phyloP scores from a whole-genome alignment of 257 asterid genomes.

The Salvia miltiorrhiza region DNA sequence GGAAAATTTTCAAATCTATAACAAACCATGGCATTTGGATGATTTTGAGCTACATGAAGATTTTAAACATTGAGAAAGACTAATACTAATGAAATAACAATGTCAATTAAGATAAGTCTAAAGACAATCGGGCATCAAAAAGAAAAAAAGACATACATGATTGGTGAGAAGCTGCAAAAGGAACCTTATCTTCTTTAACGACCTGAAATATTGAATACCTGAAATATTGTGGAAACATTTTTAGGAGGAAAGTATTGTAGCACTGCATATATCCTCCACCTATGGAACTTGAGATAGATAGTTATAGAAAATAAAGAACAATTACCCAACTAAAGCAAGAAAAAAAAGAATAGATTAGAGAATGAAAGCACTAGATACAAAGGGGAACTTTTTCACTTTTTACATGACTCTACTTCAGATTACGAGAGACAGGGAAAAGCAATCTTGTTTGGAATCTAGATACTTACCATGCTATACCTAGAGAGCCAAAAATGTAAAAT shows the following conservation, averaged over 20 bases:
- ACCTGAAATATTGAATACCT: conserved; percentile 86
- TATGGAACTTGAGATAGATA: conserved; percentile 3
- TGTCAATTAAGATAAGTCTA: background rate
- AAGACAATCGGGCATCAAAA: background rate
- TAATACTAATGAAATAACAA: background rate
- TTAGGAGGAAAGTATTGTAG: background rate
- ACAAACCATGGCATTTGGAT: background rate
- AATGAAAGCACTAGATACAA: background rate
- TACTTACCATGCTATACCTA: conserved; percentile 90
- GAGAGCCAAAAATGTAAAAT: conserved; percentile 73
- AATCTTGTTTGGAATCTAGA: background rate
- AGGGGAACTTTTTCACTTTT: background rate
- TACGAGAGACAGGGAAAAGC: background rate
- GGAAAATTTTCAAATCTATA: background rate
- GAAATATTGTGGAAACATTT: conserved; percentile 29
- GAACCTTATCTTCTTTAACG: conserved; percentile 58
- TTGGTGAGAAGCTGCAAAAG: conserved; percentile 34
- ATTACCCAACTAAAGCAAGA: background rate
- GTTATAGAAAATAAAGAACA: background rate
- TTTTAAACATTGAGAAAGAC: background rate
- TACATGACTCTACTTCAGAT: background rate
- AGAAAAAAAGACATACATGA: conserved; percentile 49
- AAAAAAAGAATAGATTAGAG: background rate
- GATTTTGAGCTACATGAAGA: background rate
- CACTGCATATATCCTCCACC: background rate